Base-by-base conservation (phyloP, 2,329 filamentous ascomycete species). In the Hymenoscyphus repandus region DNA sequence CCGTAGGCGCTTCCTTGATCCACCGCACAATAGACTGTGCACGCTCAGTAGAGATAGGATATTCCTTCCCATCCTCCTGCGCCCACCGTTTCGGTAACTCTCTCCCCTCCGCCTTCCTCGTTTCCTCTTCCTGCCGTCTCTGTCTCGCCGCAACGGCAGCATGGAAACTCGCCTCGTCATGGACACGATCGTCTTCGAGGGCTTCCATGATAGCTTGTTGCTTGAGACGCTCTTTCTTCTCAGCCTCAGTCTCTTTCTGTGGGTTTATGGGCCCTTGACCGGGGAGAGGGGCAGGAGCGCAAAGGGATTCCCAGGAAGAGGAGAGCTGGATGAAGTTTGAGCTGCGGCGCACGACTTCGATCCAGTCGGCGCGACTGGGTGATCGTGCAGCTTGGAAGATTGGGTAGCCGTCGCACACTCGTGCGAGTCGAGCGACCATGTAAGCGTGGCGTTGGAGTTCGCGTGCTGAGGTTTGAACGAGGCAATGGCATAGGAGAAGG, bases 371-470 rank as follows among this genome's bases (percentile, higher is more conserved):
- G 46, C 87, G 82, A 1, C 86, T 83, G 1, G 86, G 83, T 3
- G 81, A 86, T 45, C 85, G 76, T 20, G 84, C 82, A 0, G 83
- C 76, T 56, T 90, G 82, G 64, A 95, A 92, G 44, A 92, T 79
- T 0, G 89, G 89, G 60, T 89, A 91, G 3, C 88, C 88, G 61
- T 93, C 86, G 44, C 81, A 83, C 20, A 93, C 76, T 17, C 88
- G 79, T 4, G 81, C 77, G 1, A 93, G 75, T 5, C 88, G 82
- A 13, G 88, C 86, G 4, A 86, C 88, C 78, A 91, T 93, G 71
- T 90, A 78, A 0, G 88, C 87, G 64, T 93, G 88, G 33, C 88
- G 86, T 45, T 83, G 79, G 32, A 91, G 78, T 66, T 93, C 88
- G 60, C 86, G 89, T 10, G 80, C 68, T 0, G 88, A 86, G 0